Evolutionary conservation across 371 early-diverging fungal genomes (phyloP).

Genomic region (Mortierella sp.): DNA sequence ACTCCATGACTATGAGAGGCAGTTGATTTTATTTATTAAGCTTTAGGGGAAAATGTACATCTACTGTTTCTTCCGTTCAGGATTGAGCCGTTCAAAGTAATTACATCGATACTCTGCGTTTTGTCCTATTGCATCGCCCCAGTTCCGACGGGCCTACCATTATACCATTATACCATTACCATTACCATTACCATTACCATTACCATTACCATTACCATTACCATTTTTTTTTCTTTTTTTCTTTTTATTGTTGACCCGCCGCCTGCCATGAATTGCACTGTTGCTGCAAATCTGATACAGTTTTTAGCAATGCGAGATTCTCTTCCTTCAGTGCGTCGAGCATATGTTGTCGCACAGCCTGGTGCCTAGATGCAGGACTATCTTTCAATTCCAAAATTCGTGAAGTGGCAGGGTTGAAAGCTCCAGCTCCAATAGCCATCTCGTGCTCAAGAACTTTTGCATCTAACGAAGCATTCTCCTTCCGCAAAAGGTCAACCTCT

Average conservation of each 20-base stretch:
- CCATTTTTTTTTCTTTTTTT: too few relatives aligned
- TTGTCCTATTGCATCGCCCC: constrained; percentile 50
- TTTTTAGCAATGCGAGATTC: constrained; percentile 64
- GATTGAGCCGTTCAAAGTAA: constrained; percentile 70
- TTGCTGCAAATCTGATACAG: constrained; percentile 43
- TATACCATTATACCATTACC: too few relatives aligned
- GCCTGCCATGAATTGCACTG: not conserved
- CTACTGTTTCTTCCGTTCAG: constrained; percentile 20
- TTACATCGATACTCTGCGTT: constrained; percentile 66
- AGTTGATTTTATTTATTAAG: too few relatives aligned
- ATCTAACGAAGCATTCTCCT: constrained; percentile 54
- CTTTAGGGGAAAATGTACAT: too few relatives aligned
- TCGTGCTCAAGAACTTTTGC: constrained; percentile 60
- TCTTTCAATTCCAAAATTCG: constrained; percentile 78
- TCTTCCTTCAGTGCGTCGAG: constrained; percentile 71
- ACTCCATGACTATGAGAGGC: too few relatives aligned
- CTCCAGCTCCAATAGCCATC: constrained; percentile 73
- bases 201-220: too few relatives aligned
- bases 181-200: too few relatives aligned
- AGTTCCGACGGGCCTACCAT: constrained; percentile 62
- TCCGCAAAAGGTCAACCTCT: constrained; percentile 53
- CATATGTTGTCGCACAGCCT: constrained; percentile 72
- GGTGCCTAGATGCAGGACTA: constrained; percentile 78
- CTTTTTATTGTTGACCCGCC: not conserved
- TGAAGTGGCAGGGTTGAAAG: constrained; percentile 68